Percentiles rank a stretch among this genome's conserved stretches.
These are phyloP conservation scores for Asterella californica DNA, from an alignment of 225 moss, liverwort and hornwort genomes.

Conservation along the genomic window DNA sequence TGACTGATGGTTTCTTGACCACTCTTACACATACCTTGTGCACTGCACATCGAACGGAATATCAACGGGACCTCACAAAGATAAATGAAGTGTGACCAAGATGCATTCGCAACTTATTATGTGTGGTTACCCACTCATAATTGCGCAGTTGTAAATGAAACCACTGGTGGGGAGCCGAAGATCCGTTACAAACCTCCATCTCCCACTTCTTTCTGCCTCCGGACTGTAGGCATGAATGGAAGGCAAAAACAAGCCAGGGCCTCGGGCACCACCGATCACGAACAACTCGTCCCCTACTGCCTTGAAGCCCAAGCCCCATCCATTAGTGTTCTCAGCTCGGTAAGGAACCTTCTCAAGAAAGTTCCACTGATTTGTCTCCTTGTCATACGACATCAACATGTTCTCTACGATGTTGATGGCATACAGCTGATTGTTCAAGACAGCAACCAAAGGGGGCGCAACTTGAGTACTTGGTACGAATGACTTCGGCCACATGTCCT, in stretches of 20 bases:
- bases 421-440: slow-evolving; percentile 45
- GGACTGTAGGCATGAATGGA: slow-evolving; percentile 45
- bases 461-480: slow-evolving; percentile 24
- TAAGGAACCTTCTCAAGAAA: slow-evolving; percentile 36
- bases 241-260: slow-evolving; percentile 18
- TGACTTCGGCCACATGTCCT: slow-evolving; percentile 70
- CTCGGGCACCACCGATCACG: slow-evolving; percentile 48
- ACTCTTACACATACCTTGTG: slow-evolving; percentile 7
- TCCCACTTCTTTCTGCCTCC: slow-evolving; percentile 19
- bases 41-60: not conserved
- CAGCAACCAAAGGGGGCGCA: slow-evolving; percentile 53
- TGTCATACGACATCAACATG: slow-evolving; percentile 44
- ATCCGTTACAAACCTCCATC: slow-evolving; percentile 43
- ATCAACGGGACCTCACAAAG: not conserved
- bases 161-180: slow-evolving; percentile 36
- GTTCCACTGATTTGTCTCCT: slow-evolving; percentile 34
- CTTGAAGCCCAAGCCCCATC: slow-evolving; percentile 57
- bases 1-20: slow-evolving; percentile 1
- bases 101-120: not conserved
- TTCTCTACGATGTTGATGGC: slow-evolving; percentile 39
- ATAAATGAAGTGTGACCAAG: not conserved
- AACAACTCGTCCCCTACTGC: slow-evolving; percentile 51
- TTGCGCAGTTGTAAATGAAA: slow-evolving; percentile 46
- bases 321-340: slow-evolving; percentile 35
- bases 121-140: slow-evolving; percentile 43